A percentile compares a stretch with the other conserved stretches of the same genome.
Evolutionary conservation across 805 yeast genomes (phyloP).

Genomic region (Yamadazyma insecticola): DNA sequence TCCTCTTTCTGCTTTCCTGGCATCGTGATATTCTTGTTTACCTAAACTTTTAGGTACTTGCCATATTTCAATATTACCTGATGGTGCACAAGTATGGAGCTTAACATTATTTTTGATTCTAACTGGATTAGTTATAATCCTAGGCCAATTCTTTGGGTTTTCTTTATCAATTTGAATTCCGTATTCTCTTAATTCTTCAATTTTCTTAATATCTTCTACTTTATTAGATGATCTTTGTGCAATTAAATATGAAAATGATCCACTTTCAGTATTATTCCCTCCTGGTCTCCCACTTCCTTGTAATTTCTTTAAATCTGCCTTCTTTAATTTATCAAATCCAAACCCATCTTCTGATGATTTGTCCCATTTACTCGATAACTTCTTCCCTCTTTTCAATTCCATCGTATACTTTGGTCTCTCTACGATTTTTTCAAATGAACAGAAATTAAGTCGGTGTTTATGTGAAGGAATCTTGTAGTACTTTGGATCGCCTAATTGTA

Average conservation of each 20-base stretch:
- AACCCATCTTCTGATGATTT: slow-evolving; percentile 48
- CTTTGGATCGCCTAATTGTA: slow-evolving; percentile 73
- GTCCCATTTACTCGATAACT: slow-evolving; percentile 71
- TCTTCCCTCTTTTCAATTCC: slow-evolving; percentile 81
- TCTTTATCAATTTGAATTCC: slow-evolving; percentile 16
- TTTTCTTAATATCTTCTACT: slow-evolving; percentile 30
- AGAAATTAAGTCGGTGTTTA: slow-evolving; percentile 59
- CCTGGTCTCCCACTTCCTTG: slow-evolving; percentile 78
- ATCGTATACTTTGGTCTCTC: slow-evolving; percentile 74
- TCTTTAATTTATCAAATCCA: slow-evolving; percentile 41
- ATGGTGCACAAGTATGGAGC: slow-evolving; percentile 72
- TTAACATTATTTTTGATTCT: slow-evolving; percentile 81
- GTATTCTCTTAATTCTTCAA: slow-evolving; percentile 32
- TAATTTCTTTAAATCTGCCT: slow-evolving; percentile 27
- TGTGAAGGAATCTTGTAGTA: slow-evolving; percentile 56
- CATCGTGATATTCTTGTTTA: slow-evolving; percentile 78
- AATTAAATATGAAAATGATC: slow-evolving; percentile 71
- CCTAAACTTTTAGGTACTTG: slow-evolving; percentile 75
- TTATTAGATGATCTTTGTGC: slow-evolving; percentile 55
- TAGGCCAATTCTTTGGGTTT: slow-evolving; percentile 52
- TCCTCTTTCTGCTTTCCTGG: slow-evolving; percentile 77
- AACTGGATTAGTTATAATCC: slow-evolving; percentile 66
- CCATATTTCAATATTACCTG: slow-evolving; percentile 85
- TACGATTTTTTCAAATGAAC: slow-evolving; percentile 68
- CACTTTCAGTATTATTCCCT: slow-evolving; percentile 65